Evolutionary conservation across 768 basidiomycete species (phyloP), one percentile per base, ranked within the genome.

Genomic region (Pisolithus orientalis): DNA sequence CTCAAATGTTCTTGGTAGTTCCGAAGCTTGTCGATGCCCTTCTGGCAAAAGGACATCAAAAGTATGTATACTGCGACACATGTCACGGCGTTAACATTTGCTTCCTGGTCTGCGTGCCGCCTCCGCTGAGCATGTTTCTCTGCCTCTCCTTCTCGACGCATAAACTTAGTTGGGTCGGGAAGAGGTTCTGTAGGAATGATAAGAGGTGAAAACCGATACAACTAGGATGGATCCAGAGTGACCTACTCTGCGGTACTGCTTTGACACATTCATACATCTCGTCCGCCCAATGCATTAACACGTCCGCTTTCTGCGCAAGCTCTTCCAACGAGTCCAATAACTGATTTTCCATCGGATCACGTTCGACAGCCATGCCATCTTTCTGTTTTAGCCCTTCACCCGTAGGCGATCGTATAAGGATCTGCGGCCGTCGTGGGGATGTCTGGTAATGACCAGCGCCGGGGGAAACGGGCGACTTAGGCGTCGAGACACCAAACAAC

Each of bases 261-360:
- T 91, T 91, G 27, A 93, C 87, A 62, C 83, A 84, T 60, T 90
- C 89, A 60, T 90, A 89, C 80, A 96, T 86, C 75, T 93, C 88
- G 58, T 98, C 95, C 17, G 90, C 96, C 83, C 94, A 95, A 55
- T 89, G 86, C 52, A 89, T 88, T 53, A 98, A 72, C 49, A 94
- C 93, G 54, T 90, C 85, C 32, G 95, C 95, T 78, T 98, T 99
- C 76, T 96, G 91, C 32, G 94, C 95, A 3, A 94, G 73, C 57
- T 94, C 89, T 64, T 98, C 95, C 40, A 98, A 72, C 17, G 72
- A 67, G 2, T 75, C 80, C n/a, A 96, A 71, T n/a, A 96, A 68
- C 54, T 83, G 81, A 54, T 95, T 90, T 59, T 96, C 93, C 58
- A 87, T 72, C 1, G 85, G 85, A 60, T 89, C 85, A 17, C 78